Conservation (phyloP, 495 filamentous ascomycete species). For the Pseudotulostoma volvatum region DNA sequence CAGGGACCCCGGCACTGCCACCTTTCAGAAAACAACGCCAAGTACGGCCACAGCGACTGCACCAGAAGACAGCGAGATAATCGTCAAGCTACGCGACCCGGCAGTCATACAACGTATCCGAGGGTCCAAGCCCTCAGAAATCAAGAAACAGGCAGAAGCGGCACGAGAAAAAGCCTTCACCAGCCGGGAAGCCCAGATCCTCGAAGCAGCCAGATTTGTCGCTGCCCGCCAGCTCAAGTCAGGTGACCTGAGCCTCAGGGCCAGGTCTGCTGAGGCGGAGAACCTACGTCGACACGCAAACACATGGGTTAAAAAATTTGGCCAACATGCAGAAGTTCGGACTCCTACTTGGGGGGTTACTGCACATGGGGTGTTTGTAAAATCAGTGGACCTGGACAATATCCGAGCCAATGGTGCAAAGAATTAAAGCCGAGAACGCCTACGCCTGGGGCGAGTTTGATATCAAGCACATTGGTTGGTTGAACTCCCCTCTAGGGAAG, state of each 20-base stretch:
- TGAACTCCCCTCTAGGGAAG: constrained; percentile 7
- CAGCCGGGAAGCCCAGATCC: background rate
- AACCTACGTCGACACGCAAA: background rate
- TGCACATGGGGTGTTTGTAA: constrained; percentile 7
- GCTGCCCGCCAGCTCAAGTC: no score
- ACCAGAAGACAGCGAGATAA: background rate
- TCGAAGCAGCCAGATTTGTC: background rate
- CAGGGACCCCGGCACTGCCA: background rate
- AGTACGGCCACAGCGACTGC: background rate
- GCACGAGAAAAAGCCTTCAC: background rate
- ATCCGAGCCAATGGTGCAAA: constrained; percentile 9
- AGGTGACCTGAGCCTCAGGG: no score
- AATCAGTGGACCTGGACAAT: constrained; percentile 10
- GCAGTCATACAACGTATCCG: background rate
- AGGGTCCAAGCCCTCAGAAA: background rate
- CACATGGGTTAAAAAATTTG: constrained; percentile 6
- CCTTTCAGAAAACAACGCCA: background rate
- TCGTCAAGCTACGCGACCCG: background rate
- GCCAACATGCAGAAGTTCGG: constrained; percentile 7
- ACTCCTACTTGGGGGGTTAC: constrained; percentile 6
- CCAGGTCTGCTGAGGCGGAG: no score
- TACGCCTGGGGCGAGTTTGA: constrained; percentile 8
- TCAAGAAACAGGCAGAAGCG: background rate
- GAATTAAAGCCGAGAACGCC: constrained; percentile 9
- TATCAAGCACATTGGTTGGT: constrained; percentile 8